A percentile compares a stretch with the other conserved stretches of the same genome.
phyloP scores from a whole-genome alignment of 441 rosid genomes.

The Pelargonium australe region DNA sequence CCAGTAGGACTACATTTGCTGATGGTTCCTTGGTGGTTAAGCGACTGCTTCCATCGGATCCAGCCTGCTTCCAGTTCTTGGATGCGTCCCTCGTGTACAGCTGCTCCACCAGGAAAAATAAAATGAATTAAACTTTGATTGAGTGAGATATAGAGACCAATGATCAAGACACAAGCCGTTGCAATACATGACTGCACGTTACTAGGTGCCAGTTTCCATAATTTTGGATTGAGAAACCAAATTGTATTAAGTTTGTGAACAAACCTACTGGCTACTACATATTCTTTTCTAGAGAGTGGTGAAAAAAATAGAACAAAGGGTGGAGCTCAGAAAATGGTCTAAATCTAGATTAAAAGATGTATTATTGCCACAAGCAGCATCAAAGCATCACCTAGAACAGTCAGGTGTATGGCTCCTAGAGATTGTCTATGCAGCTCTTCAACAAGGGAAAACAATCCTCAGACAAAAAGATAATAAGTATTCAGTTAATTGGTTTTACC shows the following conservation, averaged over 20 bases:
- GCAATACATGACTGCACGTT: not conserved
- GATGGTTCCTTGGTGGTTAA: conserved; percentile 73
- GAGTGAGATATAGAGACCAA: not conserved
- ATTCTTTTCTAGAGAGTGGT: not conserved
- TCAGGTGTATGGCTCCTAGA: no score
- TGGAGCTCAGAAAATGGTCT: not conserved
- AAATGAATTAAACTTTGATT: not conserved
- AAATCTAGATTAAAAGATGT: not conserved
- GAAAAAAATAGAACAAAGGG: not conserved
- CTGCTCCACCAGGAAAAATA: conserved; percentile 32
- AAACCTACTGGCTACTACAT: not conserved
- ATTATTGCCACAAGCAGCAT: not conserved
- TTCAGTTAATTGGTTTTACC: no score
- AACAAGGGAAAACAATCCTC: no score
- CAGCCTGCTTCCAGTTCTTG: conserved; percentile 72
- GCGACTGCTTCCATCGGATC: conserved; percentile 56
- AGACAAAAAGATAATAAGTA: no score
- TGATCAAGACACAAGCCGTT: not conserved
- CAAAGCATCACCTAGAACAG: not conserved
- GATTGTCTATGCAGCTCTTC: no score
- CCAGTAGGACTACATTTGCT: conserved; percentile 61
- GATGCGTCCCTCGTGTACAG: conserved; percentile 79
- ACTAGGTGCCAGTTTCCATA: not conserved
- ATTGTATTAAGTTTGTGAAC: not conserved
- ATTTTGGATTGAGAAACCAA: not conserved